Evolutionary conservation across 306 rosid genomes (phyloP).

Genomic region (Corylus heterophylla): DNA sequence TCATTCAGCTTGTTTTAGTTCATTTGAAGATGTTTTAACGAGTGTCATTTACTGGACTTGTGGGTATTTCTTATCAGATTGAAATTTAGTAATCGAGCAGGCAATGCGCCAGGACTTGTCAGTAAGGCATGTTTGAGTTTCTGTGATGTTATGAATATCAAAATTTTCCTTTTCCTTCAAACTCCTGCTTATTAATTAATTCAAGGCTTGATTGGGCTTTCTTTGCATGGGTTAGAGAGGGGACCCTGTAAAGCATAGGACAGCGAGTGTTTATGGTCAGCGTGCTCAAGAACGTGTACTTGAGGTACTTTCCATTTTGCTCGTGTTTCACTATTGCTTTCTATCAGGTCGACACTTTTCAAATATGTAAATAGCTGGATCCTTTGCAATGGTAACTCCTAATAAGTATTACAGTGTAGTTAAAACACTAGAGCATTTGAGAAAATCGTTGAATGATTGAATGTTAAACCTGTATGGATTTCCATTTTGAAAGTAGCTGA

Average conservation of each 20-base stretch:
- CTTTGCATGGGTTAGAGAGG: slow-evolving; percentile 66
- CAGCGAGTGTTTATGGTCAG: slow-evolving; percentile 45
- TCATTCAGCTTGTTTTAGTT: neutral
- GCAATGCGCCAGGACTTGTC: slow-evolving; percentile 33
- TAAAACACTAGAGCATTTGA: too few species aligned
- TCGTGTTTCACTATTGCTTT: slow-evolving; percentile 2
- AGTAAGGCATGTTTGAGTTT: slow-evolving; percentile 50
- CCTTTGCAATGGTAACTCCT: neutral
- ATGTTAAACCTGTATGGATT: neutral
- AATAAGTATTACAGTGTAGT: neutral
- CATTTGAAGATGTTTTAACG: neutral
- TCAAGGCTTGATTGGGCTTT: slow-evolving; percentile 35
- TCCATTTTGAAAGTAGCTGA: neutral
- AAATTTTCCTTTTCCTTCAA: slow-evolving; percentile 12
- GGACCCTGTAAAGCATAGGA: slow-evolving; percentile 38
- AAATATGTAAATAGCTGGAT: too few species aligned
- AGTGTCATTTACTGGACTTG: neutral
- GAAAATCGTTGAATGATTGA: too few species aligned
- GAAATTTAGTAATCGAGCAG: slow-evolving; percentile 48
- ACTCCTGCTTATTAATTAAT: slow-evolving; percentile 4
- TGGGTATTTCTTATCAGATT: slow-evolving; percentile 41
- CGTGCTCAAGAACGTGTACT: slow-evolving; percentile 53
- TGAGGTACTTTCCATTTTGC: slow-evolving; percentile 56
- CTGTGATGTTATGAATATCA: slow-evolving; percentile 9
- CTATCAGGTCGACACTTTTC: too few species aligned